A percentile compares a stretch with the other conserved stretches of the same genome.
Evolutionary conservation across 106 monocot genomes (phyloP).

Genomic region (Cymbidium sinense): DNA sequence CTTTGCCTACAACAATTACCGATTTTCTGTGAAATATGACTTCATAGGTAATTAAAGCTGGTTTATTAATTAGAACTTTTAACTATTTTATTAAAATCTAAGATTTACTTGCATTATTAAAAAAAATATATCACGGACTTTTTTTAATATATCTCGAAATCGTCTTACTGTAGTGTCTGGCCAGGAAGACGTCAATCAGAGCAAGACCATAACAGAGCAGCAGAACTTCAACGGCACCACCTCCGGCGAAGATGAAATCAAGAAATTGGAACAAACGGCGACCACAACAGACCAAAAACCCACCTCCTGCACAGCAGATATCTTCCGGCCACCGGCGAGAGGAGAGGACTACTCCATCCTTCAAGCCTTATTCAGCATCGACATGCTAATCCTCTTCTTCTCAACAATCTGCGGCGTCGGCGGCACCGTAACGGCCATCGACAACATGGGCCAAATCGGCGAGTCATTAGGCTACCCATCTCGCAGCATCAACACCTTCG

Average conservation of each 20-base stretch:
- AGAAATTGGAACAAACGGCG: neutral
- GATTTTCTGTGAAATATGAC: too few relatives aligned
- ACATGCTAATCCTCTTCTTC: conserved; percentile 68
- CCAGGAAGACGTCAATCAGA: conserved; percentile 8
- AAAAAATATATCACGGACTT: too few relatives aligned
- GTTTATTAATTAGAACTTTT: too few relatives aligned
- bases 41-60: too few relatives aligned
- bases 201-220: neutral
- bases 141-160: too few relatives aligned
- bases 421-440: conserved; percentile 68
- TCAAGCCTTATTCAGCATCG: too few relatives aligned
- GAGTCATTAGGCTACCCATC: conserved; percentile 57
- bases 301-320: neutral
- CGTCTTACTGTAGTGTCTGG: too few relatives aligned
- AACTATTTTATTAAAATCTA: too few relatives aligned
- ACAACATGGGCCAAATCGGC: conserved; percentile 92
- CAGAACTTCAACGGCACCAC: neutral
- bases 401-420: conserved; percentile 69
- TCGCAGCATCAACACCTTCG: conserved; percentile 47
- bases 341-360: conserved; percentile 57
- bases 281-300: neutral
- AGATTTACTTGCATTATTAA: too few relatives aligned
- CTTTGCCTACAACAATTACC: too few relatives aligned
- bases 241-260: neutral
- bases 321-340: conserved; percentile 27